phyloP scores from a whole-genome alignment of 139 green algal species.

The Chlamydomonas urium region DNA sequence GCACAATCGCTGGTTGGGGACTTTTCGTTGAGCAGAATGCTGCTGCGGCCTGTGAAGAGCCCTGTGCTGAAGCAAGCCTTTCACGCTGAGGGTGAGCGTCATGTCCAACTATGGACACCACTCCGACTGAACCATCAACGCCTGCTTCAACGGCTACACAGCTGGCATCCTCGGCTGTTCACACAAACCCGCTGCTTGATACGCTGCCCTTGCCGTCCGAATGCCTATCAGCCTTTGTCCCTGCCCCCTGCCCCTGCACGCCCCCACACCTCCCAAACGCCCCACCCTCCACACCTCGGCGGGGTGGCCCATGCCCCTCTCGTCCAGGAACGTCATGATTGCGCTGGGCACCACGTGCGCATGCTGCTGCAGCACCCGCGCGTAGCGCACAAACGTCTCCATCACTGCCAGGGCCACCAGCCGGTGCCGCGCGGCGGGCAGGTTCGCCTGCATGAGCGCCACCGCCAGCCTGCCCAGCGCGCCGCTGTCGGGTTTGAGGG shows the following conservation, averaged over 20 bases:
- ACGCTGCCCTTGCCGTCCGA: no score
- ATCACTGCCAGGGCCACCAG: conserved; percentile 72
- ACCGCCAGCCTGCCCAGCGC: conserved; percentile 56
- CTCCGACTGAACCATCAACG: no score
- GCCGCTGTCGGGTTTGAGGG: conserved; percentile 52
- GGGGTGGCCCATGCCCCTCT: conserved; percentile 56
- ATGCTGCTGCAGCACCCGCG: conserved; percentile 46
- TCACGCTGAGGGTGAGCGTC: no score
- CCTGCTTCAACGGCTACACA: no score
- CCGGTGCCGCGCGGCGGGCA: conserved; percentile 52
- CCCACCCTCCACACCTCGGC: conserved; percentile 34
- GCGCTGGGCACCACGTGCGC: conserved; percentile 39
- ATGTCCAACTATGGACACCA: no score
- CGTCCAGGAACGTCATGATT: conserved; percentile 52
- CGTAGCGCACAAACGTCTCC: conserved; percentile 65
- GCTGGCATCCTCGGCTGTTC: no score
- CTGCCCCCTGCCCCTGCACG: not conserved
- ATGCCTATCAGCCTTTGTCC: no score
- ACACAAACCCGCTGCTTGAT: no score
- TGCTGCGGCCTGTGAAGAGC: no score
- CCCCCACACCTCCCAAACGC: not conserved
- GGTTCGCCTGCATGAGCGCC: conserved; percentile 44
- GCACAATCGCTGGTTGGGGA: no score
- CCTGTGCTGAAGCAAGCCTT: no score
- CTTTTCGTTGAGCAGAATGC: no score